Evolutionary conservation across 2,329 filamentous ascomycete species (phyloP).

Genomic region (Trichoderma koningii): DNA sequence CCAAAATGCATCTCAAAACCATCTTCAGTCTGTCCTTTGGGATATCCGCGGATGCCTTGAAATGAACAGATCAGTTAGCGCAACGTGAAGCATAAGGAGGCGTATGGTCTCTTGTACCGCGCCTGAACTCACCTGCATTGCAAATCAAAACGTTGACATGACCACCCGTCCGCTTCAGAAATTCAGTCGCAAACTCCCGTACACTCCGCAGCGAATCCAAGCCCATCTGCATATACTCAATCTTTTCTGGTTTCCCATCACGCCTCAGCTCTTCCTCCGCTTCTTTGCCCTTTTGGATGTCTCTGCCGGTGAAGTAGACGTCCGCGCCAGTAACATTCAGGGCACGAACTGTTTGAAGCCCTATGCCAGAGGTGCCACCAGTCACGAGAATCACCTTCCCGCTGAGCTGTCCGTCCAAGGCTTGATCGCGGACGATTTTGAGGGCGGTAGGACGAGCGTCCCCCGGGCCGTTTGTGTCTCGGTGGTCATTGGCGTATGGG

Average conservation of each 20-base stretch:
- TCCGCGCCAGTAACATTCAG: slow-evolving; percentile 47
- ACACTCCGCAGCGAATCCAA: slow-evolving; percentile 39
- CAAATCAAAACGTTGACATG: slow-evolving; percentile 42
- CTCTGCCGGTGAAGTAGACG: slow-evolving; percentile 47
- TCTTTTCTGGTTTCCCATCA: slow-evolving; percentile 29
- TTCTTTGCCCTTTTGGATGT: slow-evolving; percentile 36
- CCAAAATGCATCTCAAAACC: slow-evolving; percentile 55
- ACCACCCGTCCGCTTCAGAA: slow-evolving; percentile 26
- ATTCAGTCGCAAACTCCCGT: slow-evolving; percentile 31
- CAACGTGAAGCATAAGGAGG: background rate
- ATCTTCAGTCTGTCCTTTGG: slow-evolving; percentile 42
- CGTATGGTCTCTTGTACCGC: too few relatives aligned
- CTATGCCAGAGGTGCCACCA: slow-evolving; percentile 48
- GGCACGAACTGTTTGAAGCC: slow-evolving; percentile 47
- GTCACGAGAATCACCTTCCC: slow-evolving; percentile 47
- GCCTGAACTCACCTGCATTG: slow-evolving; percentile 43
- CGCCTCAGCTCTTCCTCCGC: slow-evolving; percentile 33
- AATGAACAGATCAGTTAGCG: background rate
- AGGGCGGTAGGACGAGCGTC: slow-evolving; percentile 43
- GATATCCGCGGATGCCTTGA: slow-evolving; percentile 44
- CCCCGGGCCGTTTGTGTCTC: slow-evolving; percentile 30
- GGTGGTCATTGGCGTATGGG: slow-evolving; percentile 12
- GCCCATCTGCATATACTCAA: slow-evolving; percentile 42
- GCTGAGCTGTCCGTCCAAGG: slow-evolving; percentile 36
- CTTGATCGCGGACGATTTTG: slow-evolving; percentile 40